A percentile compares a stretch with the other conserved stretches of the same genome.
Conservation (phyloP, 257 asterid genomes). For the Thymus mandschuricus region DNA sequence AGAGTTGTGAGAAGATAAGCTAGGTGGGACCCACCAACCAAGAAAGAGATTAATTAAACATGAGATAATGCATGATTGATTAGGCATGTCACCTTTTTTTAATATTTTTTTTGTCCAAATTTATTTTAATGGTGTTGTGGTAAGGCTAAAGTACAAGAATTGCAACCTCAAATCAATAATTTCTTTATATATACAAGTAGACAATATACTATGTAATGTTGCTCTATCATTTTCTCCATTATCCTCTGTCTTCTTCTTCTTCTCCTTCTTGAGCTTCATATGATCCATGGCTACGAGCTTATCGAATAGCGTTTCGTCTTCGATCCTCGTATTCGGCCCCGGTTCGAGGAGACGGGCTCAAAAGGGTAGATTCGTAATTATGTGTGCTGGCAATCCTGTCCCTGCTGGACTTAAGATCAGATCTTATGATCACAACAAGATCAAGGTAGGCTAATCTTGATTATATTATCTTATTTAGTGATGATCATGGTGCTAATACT, state of each 20-base stretch:
- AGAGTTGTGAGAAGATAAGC: slow-evolving; percentile 58
- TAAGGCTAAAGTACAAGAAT: slow-evolving; percentile 25
- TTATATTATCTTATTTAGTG: not conserved
- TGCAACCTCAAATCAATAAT: slow-evolving; percentile 27
- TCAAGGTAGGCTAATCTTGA: slow-evolving; percentile 29
- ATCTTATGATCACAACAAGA: slow-evolving; percentile 34
- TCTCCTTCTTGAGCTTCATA: not conserved
- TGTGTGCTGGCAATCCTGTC: slow-evolving; percentile 45
- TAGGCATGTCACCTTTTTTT: slow-evolving; percentile 33
- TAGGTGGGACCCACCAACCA: slow-evolving; percentile 46
- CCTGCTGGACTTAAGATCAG: slow-evolving; percentile 45
- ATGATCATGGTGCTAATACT: not conserved
- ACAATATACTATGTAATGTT: slow-evolving; percentile 21
- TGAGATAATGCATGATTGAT: slow-evolving; percentile 47
- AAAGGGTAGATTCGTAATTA: slow-evolving; percentile 35
- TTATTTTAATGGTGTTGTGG: not conserved
- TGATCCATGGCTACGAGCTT: slow-evolving; percentile 52
- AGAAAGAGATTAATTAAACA: not conserved
- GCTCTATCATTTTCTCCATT: slow-evolving; percentile 33
- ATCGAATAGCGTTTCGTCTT: slow-evolving; percentile 30
- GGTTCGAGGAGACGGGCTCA: slow-evolving; percentile 23
- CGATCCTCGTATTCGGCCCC: slow-evolving; percentile 23
- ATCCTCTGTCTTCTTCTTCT: not conserved
- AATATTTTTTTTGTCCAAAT: too few relatives aligned
- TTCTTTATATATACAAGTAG: slow-evolving; percentile 10